These are phyloP conservation scores for Xylaria sp. DNA, from an alignment of 2,329 filamentous ascomycete species.

Conservation along the genomic window DNA sequence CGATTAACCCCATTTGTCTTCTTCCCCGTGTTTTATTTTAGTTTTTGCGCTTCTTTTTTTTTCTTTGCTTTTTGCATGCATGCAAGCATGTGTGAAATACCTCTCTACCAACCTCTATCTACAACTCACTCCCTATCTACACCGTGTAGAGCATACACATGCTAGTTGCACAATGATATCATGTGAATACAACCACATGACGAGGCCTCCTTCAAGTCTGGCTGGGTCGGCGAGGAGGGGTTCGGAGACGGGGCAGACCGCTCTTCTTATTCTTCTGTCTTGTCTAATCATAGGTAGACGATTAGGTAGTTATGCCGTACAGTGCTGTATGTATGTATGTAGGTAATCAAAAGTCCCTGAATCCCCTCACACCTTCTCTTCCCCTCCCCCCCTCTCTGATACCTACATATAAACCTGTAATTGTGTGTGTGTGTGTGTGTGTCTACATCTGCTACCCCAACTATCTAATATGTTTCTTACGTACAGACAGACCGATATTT, in stretches of 20 bases:
- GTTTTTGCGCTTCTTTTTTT: background rate
- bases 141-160: background rate
- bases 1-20: slow-evolving; percentile 1
- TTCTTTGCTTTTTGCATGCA: background rate
- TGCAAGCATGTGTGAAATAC: background rate
- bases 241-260: slow-evolving; percentile 28
- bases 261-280: slow-evolving; percentile 13
- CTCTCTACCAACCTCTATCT: background rate
- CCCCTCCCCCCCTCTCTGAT: background rate
- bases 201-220: slow-evolving; percentile 31
- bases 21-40: slow-evolving; percentile 7
- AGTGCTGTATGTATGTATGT: background rate
- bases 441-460: slow-evolving; percentile 23
- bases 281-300: background rate
- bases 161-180: slow-evolving; percentile 20
- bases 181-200: slow-evolving; percentile 20
- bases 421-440: slow-evolving; percentile 25
- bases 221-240: background rate
- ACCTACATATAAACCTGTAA: background rate
- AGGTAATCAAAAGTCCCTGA: background rate
- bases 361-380: slow-evolving; percentile 8
- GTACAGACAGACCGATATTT: background rate
- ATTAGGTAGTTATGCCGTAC: background rate
- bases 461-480: slow-evolving; percentile 12
- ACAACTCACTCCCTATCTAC: background rate